Conservation (phyloP, 176 grass and related monocot species). For the Sorghum bicolor region Sorghum_bicolor_NCBIv3 NC_012870.2:68980501-68981000, state of each 20-base stretch:
- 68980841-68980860: constrained; percentile 14
- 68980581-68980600: constrained; percentile 27
- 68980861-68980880: constrained; percentile 29
- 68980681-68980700: constrained; percentile 52
- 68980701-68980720: constrained; percentile 49
- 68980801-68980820: constrained; percentile 40
- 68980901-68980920: constrained; percentile 50
- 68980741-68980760: constrained; percentile 47
- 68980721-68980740: constrained; percentile 58
- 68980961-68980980: not conserved
- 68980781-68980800: constrained; percentile 46
- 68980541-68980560: not conserved
- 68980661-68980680: constrained; percentile 44
- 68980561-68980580: not conserved
- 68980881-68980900: constrained; percentile 48
- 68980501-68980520: not conserved
- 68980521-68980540: not conserved
- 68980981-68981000: not conserved
- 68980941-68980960: not conserved
- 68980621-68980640: not conserved
- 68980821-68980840: not conserved
- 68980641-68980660: not conserved
- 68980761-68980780: constrained; percentile 45
- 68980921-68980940: constrained; percentile 27
- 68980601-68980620: constrained; percentile 9